Evolutionary conservation across 139 green algal species (phyloP), one percentile per base, ranked within the genome.

Genomic region (Marvania coccoides): DNA sequence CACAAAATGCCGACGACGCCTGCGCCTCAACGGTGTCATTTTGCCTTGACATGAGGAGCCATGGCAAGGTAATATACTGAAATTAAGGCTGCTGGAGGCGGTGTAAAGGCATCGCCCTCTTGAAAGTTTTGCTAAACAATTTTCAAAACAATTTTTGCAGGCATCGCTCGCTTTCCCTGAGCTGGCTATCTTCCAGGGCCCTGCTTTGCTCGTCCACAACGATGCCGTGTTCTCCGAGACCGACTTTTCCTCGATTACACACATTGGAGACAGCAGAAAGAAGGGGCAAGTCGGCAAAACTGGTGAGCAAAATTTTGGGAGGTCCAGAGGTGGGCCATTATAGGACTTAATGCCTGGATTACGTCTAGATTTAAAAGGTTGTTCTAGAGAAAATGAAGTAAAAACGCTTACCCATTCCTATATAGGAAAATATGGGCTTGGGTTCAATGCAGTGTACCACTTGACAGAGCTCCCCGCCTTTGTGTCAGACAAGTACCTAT

Each of bases 401-500:
- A n/a, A n/a, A n/a, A n/a, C n/a, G n/a, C n/a, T n/a, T n/a, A n/a
- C n/a, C n/a, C n/a, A n/a, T n/a, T n/a, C n/a, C n/a, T n/a, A n/a
- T n/a, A n/a, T n/a, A n/a, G n/a, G n/a, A n/a, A n/a, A 19, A 19
- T 51, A 51, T 51, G 42, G 42, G 19, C 42, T 51, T 51, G 42
- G 42, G 19, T 51, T 51, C 42, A 51, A 19, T 74, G 77, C 74
- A 24, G 70, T 75, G 46, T 94, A 94, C 63, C 86, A 92, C 63
- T 45, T 94, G 23, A 87, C 84, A 14, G 87, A 94, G 38, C 36
- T 91, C 19, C 84, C 84, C 19, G 76, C 53, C 30, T 92, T 94
- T 60, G 71, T 92, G 5, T 83, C 66, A 4, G 78, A 75, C 0
- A 45, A 62, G 3, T 61, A 89, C 47, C 45, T 89, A 13, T 79